Evolutionary conservation across 768 basidiomycete genomes (phyloP), one percentile per base, ranked within the genome.

Genomic region (Austroboletus festivus): DNA sequence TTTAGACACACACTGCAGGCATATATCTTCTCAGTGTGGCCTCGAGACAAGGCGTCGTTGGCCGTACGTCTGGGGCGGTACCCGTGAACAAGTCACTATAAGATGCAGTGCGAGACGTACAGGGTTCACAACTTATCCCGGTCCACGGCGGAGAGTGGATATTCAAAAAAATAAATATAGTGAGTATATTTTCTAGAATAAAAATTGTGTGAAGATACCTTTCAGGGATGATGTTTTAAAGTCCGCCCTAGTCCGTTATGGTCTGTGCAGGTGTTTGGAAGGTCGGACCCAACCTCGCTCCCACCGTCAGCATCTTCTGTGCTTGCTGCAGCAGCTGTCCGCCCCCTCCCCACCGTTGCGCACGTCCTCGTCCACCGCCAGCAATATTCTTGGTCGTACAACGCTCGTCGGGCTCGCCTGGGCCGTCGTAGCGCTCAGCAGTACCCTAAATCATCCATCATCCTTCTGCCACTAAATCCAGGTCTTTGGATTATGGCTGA

Each of bases 401-500:
- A 45, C 44, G 19, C 53, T 30, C 67, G 50, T 58, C 50, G 53
- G 51, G 39, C 48, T 40, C 54, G 56, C 54, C 52, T 53, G 45
- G 54, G 57, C 54, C 49, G 54, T 54, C 60, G 60, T 61, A 59
- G 58, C 58, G 47, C 45, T 37, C 48, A 50, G 60, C 58, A 53
- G 56, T 59, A 54, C 51, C 53, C 52, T 56, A 61, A 61, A 63
- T 64, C 63, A 61, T 61, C 48, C 58, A 61, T 54, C 62, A 51
- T 62, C 56, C 54, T 57, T 60, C 47, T 51, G 47, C 54, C 54
- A 47, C 45, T 57, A 52, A 53, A 59, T 54, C 50, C 61, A 53
- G 50, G 51, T 53, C 55, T 54, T 56, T 65, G 69, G 69, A 71
- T 70, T 68, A 82, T 83, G 82, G 80, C 82, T 63, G 81, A 85